Base-by-base conservation (phyloP, 768 basidiomycete species). In the Pilatotrama ljubarskyi region DNA sequence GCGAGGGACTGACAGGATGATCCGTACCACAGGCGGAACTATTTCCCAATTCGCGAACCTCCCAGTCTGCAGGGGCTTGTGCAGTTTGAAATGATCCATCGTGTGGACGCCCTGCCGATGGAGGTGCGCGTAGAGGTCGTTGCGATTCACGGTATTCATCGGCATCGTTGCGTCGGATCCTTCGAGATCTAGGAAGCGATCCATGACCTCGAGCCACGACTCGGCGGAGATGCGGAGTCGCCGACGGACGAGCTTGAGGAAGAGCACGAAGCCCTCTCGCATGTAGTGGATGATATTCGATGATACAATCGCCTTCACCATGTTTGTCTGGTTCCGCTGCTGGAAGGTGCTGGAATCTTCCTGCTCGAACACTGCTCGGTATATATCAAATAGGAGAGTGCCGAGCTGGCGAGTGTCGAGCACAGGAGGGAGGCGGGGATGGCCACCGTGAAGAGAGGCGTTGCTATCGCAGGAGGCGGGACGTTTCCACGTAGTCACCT, bases 111-210 rank as follows among this genome's bases (percentile, higher is more conserved):
- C 76, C 22, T 76, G 68, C 14, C 76, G 71, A 59, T 82, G 74
- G 4, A 83, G 68, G 17, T 80, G 76, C 17, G 73, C 66, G 49
- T 74, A 78, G 50, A 85, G 67, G 41, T 85, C 83, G 57, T 84
- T 81, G 58, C 76, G 75, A 57, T 76, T 70, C 42, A 72, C 68
- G 20, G 63, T 69, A 35, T 62, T 73, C 51, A 73, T 64, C 13
- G 69, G 58, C 43, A 73, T 60, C 18, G 61, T 61, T n/a, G 37
- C 18, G 58, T 75, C 72, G 32, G 52, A 38, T 49, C 66, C 41
- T 40, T 64, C 43, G 72, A 75, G 65, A 17, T 59, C 47, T 14
- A 74, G 58, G 57, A 77, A 75, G 37, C 51, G 59, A 9, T 65
- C 62, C 74, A 87, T 77, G 10, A 75, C 70, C 22, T 69, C 57